Evolutionary conservation across 2,329 filamentous ascomycete genomes (phyloP).

Genomic region (Ophiostoma tasmaniense): DNA sequence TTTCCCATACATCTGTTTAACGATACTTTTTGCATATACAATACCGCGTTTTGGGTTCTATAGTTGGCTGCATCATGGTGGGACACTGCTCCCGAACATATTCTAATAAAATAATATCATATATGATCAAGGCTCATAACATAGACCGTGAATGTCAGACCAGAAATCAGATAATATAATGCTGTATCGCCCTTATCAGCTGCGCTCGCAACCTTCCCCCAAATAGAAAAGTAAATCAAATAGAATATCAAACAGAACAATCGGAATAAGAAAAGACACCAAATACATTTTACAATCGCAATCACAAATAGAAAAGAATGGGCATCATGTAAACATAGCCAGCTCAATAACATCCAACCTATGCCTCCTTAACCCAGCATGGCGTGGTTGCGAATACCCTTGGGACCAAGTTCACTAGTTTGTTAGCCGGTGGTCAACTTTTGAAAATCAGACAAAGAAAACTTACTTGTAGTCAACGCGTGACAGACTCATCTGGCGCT

Average conservation of each 20-base stretch:
- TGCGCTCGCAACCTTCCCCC: not conserved
- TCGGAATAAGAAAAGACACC: not conserved
- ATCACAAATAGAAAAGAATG: not conserved
- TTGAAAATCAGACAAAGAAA: not conserved
- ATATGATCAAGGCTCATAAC: too few relatives aligned
- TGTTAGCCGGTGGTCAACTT: conserved; percentile 16
- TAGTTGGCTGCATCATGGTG: not conserved
- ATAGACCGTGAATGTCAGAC: not conserved
- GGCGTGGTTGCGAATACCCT: conserved; percentile 45
- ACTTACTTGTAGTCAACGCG: conserved; percentile 55
- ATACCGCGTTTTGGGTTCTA: not conserved
- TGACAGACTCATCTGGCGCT: conserved; percentile 48
- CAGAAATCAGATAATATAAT: not conserved
- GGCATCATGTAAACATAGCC: not conserved
- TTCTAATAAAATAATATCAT: not conserved
- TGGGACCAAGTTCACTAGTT: conserved; percentile 44
- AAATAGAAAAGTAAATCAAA: not conserved
- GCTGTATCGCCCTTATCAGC: not conserved
- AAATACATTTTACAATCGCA: not conserved
- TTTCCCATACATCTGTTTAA: not conserved
- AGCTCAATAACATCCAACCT: not conserved
- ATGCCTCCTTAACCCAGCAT: conserved; percentile 36
- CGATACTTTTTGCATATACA: not conserved
- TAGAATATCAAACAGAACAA: not conserved
- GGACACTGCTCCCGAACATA: not conserved